A percentile compares a stretch with the other conserved stretches of the same genome.
phyloP scores from a whole-genome alignment of 306 rosid genomes.

The peach (Prunus persica) region Prunus_persica_NCBIv2 NC_034013.1:17511001-17511500 shows the following conservation, averaged over 20 bases:
- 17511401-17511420: no score
- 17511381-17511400: not conserved
- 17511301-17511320: no score
- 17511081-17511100: not conserved
- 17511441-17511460: no score
- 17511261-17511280: no score
- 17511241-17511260: no score
- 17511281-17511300: no score
- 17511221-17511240: not conserved
- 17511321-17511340: no score
- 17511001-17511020: conserved; percentile 4
- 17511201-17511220: not conserved
- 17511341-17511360: not conserved
- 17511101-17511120: conserved; percentile 10
- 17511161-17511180: not conserved
- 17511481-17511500: not conserved
- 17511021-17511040: conserved; percentile 8
- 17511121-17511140: not conserved
- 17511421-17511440: no score
- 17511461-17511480: not conserved
- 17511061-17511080: not conserved
- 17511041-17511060: conserved; percentile 1
- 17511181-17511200: not conserved
- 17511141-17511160: not conserved
- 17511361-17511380: not conserved